Evolutionary conservation across 169 alveolate species (phyloP), one percentile per base, ranked within the genome.

Genomic region (Babesia ovis): DNA sequence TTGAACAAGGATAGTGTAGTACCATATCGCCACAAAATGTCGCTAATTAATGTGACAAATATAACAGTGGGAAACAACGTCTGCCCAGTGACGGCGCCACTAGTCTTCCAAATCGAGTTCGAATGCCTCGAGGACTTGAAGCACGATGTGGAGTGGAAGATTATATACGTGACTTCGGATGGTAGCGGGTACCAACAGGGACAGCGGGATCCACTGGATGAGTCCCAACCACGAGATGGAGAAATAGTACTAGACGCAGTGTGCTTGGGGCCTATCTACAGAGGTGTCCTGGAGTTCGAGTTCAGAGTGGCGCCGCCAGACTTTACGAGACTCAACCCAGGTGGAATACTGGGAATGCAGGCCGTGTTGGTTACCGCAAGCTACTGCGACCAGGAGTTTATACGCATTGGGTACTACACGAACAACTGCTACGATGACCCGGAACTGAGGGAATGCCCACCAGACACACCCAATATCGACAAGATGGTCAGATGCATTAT

Each of bases 361-460:
- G 99, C 98, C 41, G 89, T 97, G 57, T 85, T 97, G 35, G 92
- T 97, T 43, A 91, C 98, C 34, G 97, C 98, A 51, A 92, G 95
- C 57, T 97, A 96, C 87, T 90, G 92, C 43, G 91, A 94, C 43
- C 94, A 95, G 77, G 99, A 97, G 83, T 97, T 97, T 86, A 95
- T 95, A 68, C 85, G 99, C 79, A 96, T 96, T 20, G 99, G 99
- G 20, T 97, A 96, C 90, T 97, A 96, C 86, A 97, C 96, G 56
- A 96, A 97, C 91, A 94, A 96, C 71, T 79, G 87, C 70, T 97
- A 97, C 80, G 95, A 92, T 54, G 97, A 95, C 68, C 93, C 91
- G 12, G 96, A 90, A 48, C 88, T 96, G 54, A 92, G 95, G 67
- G 98, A 95, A 74, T 94, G 95, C 73, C 98, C 98, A 8, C 99